A percentile compares a stretch with the other conserved stretches of the same genome.
Evolutionary conservation across 2,329 filamentous ascomycete species (phyloP).

Genomic region (Epichloe glyceriae): DNA sequence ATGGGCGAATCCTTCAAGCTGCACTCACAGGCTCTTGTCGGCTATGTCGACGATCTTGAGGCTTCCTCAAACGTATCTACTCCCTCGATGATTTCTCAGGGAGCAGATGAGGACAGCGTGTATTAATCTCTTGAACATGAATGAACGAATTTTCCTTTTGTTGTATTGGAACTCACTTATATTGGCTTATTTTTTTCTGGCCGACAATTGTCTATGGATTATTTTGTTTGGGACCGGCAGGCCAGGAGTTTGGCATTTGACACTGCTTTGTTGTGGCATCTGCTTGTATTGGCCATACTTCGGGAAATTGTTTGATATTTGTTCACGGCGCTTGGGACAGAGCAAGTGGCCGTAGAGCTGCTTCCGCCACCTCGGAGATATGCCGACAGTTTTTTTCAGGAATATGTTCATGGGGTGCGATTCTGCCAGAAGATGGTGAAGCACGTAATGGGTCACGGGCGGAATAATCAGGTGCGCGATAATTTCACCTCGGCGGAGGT

Average conservation of each 20-base stretch:
- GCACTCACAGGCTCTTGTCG: slow-evolving; percentile 85
- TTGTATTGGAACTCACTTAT: background rate
- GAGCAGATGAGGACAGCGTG: slow-evolving; percentile 58
- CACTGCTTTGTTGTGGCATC: slow-evolving; percentile 20
- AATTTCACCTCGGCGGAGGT: slow-evolving; percentile 13
- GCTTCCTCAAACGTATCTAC: slow-evolving; percentile 56
- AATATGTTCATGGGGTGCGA: slow-evolving; percentile 9
- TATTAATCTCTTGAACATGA: slow-evolving; percentile 44
- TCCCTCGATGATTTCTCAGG: slow-evolving; percentile 60
- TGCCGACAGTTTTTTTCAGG: slow-evolving; percentile 9
- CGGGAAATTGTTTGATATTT: slow-evolving; percentile 14
- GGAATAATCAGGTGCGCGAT: slow-evolving; percentile 12
- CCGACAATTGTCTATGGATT: background rate
- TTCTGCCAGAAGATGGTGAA: slow-evolving; percentile 14
- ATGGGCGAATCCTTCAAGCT: slow-evolving; percentile 98
- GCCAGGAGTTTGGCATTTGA: slow-evolving; percentile 12
- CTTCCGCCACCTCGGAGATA: slow-evolving; percentile 8
- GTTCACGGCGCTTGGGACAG: slow-evolving; percentile 24
- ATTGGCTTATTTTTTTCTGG: background rate
- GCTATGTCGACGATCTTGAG: slow-evolving; percentile 79
- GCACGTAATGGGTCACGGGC: slow-evolving; percentile 13
- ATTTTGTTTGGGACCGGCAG: slow-evolving; percentile 1
- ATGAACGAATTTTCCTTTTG: slow-evolving; percentile 27
- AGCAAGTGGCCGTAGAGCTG: slow-evolving; percentile 20
- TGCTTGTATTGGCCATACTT: slow-evolving; percentile 8